Conservation (phyloP, 2,329 filamentous ascomycete species). For the Macrophomina pseudophaseolina region DNA sequence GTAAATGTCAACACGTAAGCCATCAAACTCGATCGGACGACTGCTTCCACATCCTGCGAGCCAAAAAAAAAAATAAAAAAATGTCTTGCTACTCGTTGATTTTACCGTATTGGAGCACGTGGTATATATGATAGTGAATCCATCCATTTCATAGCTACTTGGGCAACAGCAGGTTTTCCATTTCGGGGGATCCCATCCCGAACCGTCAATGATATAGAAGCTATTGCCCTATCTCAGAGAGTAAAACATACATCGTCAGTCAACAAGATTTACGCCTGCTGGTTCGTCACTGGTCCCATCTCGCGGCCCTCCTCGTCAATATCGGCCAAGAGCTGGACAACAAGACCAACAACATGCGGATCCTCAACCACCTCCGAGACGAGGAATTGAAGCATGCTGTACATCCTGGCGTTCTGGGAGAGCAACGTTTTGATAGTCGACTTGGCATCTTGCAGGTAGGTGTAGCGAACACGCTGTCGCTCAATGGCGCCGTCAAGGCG, state of each 20-base stretch:
- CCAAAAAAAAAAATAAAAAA: too few relatives aligned
- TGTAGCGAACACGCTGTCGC: neutral
- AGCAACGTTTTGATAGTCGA: neutral
- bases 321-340: neutral
- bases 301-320: neutral
- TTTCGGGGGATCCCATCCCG: neutral
- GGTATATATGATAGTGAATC: neutral
- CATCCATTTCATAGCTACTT: neutral
- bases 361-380: neutral
- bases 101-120: neutral
- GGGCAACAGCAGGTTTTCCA: neutral
- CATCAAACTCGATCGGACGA: neutral
- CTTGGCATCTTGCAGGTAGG: neutral
- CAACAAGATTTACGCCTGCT: too few relatives aligned
- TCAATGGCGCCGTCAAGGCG: constrained; percentile 29
- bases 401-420: neutral
- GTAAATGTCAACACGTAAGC: too few relatives aligned
- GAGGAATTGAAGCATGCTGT: neutral
- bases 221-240: neutral
- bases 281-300: too few relatives aligned
- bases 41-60: neutral
- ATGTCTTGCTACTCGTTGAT: too few relatives aligned
- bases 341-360: neutral
- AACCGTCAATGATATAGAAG: neutral
- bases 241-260: neutral